These are phyloP conservation scores for Dothidotthia symphoricarpi DNA, from an alignment of 2,329 filamentous ascomycete species.

Conservation along the genomic window DNA sequence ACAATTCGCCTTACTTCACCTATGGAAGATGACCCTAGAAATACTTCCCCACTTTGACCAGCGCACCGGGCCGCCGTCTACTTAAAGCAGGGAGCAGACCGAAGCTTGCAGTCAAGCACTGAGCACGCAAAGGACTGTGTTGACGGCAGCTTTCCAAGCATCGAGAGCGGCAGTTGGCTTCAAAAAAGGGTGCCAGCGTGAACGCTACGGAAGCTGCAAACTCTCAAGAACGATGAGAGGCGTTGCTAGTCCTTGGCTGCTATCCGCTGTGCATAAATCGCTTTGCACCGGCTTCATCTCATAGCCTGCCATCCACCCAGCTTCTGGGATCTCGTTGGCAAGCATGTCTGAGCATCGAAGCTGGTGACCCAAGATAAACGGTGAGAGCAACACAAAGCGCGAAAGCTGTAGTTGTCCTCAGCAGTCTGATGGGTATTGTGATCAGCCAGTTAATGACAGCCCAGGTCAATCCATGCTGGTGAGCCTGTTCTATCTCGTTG, in stretches of 20 bases:
- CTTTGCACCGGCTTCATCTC: slow-evolving; percentile 20
- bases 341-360: slow-evolving; percentile 18
- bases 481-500: not conserved
- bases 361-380: slow-evolving; percentile 25
- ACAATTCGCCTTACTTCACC: slow-evolving; percentile 31
- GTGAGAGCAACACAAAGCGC: slow-evolving; percentile 22
- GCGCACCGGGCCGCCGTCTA: slow-evolving; percentile 31
- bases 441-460: slow-evolving; percentile 22
- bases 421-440: slow-evolving; percentile 14
- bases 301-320: slow-evolving; percentile 14
- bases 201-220: slow-evolving; percentile 34
- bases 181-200: slow-evolving; percentile 29
- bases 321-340: slow-evolving; percentile 25
- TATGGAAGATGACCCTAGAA: slow-evolving; percentile 33
- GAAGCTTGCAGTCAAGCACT: slow-evolving; percentile 29
- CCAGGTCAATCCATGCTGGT: slow-evolving; percentile 23
- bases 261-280: slow-evolving; percentile 26
- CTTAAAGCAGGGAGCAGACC: slow-evolving; percentile 33
- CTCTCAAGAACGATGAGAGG: slow-evolving; percentile 28
- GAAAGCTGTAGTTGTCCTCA: slow-evolving; percentile 26
- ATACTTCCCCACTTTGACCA: slow-evolving; percentile 26
- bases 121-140: slow-evolving; percentile 29
- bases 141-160: slow-evolving; percentile 24
- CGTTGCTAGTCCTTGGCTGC: slow-evolving; percentile 14
- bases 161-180: slow-evolving; percentile 30